Percentiles rank a stretch among this genome's conserved stretches.
Conservation (phyloP, 2,329 filamentous ascomycete genomes). For the Botrytis fabae region DNA sequence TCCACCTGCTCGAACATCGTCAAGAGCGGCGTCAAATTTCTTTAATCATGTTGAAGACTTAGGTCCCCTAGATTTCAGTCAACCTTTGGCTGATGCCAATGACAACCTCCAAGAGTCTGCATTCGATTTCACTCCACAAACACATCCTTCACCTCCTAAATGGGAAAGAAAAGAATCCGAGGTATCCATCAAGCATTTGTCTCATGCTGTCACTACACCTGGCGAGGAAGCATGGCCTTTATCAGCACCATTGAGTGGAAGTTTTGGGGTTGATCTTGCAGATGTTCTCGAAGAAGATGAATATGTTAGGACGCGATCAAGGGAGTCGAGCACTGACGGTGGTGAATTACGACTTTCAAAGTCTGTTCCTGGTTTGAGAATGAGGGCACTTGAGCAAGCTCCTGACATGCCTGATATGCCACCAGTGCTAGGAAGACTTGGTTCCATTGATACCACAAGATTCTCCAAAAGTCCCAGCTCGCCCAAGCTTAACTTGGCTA, state of each 20-base stretch:
- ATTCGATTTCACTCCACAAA: conserved; percentile 39
- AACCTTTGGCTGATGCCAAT: conserved; percentile 43
- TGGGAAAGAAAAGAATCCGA: conserved; percentile 36
- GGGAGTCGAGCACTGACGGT: conserved; percentile 32
- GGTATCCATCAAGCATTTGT: conserved; percentile 32
- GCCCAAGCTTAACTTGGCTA: not conserved
- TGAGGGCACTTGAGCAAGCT: conserved; percentile 39
- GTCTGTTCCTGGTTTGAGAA: conserved; percentile 40
- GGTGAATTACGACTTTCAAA: conserved; percentile 37
- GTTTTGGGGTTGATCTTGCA: conserved; percentile 46
- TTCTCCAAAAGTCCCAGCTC: conserved; percentile 3
- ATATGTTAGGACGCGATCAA: conserved; percentile 30
- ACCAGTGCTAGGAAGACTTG: conserved; percentile 10
- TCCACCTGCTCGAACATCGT: conserved; percentile 56
- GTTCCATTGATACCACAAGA: conserved; percentile 4
- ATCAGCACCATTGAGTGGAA: conserved; percentile 32
- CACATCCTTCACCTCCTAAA: conserved; percentile 29
- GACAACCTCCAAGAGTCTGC: conserved; percentile 48
- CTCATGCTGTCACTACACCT: conserved; percentile 48
- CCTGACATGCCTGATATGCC: conserved; percentile 15
- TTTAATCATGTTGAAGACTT: conserved; percentile 55
- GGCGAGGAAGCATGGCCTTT: conserved; percentile 50
- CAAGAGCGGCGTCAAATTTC: conserved; percentile 53
- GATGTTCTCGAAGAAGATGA: conserved; percentile 65
- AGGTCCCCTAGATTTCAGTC: conserved; percentile 47